These are phyloP conservation scores for Hymenoscyphus infarciens DNA, from an alignment of 2,329 filamentous ascomycete species.

Conservation along the genomic window DNA sequence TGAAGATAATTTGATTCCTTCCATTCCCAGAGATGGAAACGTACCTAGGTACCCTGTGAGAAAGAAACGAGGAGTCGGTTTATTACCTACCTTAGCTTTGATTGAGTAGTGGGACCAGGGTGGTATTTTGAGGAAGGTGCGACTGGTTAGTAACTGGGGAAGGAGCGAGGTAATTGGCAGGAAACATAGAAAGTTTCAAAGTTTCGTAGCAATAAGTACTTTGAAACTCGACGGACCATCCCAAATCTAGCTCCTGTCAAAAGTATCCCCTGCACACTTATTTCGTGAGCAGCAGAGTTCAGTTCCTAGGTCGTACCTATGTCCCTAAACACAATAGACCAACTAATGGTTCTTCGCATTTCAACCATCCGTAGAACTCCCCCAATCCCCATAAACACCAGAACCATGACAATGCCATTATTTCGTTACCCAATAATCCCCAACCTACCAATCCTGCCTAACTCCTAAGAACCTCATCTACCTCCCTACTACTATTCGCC, in stretches of 20 bases:
- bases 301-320: not conserved
- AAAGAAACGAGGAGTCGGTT: too few relatives aligned
- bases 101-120: too few relatives aligned
- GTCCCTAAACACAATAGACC: not conserved
- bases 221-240: not conserved
- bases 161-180: too few relatives aligned
- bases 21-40: too few relatives aligned
- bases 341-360: not conserved
- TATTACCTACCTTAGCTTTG: too few relatives aligned
- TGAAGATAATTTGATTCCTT: constrained; percentile 3
- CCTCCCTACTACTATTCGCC: constrained; percentile 20
- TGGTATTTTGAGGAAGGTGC: too few relatives aligned
- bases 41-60: too few relatives aligned
- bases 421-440: not conserved
- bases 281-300: too few relatives aligned
- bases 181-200: too few relatives aligned
- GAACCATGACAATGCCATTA: not conserved
- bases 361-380: not conserved
- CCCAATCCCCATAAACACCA: not conserved
- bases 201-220: not conserved
- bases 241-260: not conserved
- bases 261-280: too few relatives aligned
- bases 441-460: not conserved
- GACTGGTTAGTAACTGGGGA: too few relatives aligned
- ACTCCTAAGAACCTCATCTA: constrained; percentile 15